Percentiles rank a stretch among this genome's conserved stretches.
Conservation (phyloP, 2,329 filamentous ascomycete species). For the Pseudopithomyces maydicus region DNA sequence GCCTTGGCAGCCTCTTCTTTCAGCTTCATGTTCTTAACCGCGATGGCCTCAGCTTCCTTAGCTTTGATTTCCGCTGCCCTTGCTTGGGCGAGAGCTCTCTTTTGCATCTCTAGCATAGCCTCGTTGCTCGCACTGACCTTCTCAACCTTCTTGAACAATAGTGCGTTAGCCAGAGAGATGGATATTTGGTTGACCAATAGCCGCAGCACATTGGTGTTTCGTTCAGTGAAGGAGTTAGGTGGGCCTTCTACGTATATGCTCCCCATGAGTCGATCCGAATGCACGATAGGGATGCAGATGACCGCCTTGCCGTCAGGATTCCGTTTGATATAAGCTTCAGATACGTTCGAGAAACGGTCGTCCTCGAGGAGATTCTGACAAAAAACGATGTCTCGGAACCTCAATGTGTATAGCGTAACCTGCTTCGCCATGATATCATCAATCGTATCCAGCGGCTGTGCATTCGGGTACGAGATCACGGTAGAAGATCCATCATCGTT, state of each 20-base stretch:
- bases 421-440: conserved; percentile 76
- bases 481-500: conserved; percentile 20
- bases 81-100: conserved; percentile 72
- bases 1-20: conserved; percentile 84
- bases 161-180: conserved; percentile 67
- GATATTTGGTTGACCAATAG: conserved; percentile 78
- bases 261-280: conserved; percentile 73
- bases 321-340: conserved; percentile 68
- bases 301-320: conserved; percentile 75
- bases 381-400: conserved; percentile 77
- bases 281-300: conserved; percentile 79
- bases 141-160: conserved; percentile 71
- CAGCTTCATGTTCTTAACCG: conserved; percentile 77
- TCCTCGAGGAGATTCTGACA: conserved; percentile 74
- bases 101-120: conserved; percentile 78
- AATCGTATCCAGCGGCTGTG: conserved; percentile 65
- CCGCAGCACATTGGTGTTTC: conserved; percentile 60
- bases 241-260: conserved; percentile 80
- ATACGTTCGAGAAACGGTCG: conserved; percentile 76
- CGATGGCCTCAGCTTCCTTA: conserved; percentile 75
- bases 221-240: conserved; percentile 76
- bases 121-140: conserved; percentile 79
- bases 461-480: conserved; percentile 68
- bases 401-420: conserved; percentile 75
- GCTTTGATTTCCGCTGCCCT: conserved; percentile 76